phyloP scores from a whole-genome alignment of 108 stramenopile genomes.

The Epithemia pelagica region DNA sequence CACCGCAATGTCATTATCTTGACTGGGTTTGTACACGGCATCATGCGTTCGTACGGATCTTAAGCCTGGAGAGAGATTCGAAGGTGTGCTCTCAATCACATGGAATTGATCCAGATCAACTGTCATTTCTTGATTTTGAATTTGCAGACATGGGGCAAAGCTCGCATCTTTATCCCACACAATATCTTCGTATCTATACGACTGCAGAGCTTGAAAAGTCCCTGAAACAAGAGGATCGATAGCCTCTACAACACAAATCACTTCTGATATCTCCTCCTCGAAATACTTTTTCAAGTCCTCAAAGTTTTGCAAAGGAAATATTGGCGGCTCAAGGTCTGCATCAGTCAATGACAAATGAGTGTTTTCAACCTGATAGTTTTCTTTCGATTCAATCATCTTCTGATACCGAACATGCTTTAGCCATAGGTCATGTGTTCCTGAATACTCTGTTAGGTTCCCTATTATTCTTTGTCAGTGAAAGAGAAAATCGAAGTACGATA shows the following conservation, averaged over 20 bases:
- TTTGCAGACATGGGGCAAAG: conserved; percentile 12
- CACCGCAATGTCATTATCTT: no score
- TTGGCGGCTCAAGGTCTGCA: background rate
- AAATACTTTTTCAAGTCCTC: conserved; percentile 35
- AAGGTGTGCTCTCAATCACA: conserved; percentile 6
- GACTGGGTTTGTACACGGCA: no score
- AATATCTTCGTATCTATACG: conserved; percentile 72
- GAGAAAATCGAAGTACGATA: no score
- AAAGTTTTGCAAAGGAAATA: conserved; percentile 8
- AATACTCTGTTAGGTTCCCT: no score
- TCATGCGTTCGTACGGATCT: no score
- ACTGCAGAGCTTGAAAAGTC: conserved; percentile 74
- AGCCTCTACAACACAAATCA: conserved; percentile 65
- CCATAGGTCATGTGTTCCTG: conserved; percentile 47
- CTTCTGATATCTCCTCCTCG: conserved; percentile 37
- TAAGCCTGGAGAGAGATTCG: no score
- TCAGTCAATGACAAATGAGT: conserved; percentile 24
- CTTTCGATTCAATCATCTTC: conserved; percentile 38
- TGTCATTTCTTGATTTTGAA: background rate
- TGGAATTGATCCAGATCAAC: conserved; percentile 16
- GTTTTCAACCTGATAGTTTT: conserved; percentile 31
- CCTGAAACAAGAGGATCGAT: conserved; percentile 58
- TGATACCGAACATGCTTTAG: conserved; percentile 49
- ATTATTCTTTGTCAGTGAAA: no score
- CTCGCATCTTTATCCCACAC: conserved; percentile 29